Evolutionary conservation across 139 green algal genomes (phyloP), one percentile per base, ranked within the genome.

Genomic region (Ostreobium quekettii): DNA sequence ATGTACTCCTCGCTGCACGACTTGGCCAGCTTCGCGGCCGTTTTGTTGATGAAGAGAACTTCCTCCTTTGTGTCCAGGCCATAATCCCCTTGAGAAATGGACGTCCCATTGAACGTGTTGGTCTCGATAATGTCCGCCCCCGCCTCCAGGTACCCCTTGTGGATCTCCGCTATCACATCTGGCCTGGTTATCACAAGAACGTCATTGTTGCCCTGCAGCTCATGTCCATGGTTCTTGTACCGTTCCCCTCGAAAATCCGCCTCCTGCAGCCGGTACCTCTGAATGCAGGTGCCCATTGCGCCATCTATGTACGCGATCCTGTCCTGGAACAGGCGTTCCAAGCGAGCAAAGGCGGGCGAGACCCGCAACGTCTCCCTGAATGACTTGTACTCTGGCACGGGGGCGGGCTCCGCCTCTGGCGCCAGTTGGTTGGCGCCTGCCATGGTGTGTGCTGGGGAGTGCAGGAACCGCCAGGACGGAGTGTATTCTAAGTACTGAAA

Each of bases 121-220:
- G 93, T 98, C 82, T 98, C 93, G 42, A 98, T 89, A 76, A 98
- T 97, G 82, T 98, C 93, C 7, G 93, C 90, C 2, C 93, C 93
- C 11, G 60, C 87, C 47, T 90, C 87, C 64, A 98, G 75, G 81
- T 93, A 98, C 31, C 82, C 76, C 2, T 53, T 89, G 84, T 98
- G 93, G 81, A 98, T 98, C 26, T 89, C 82, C 33, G 76, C 73
- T 42, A 98, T 95, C 35, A 98, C 80, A 56, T 98, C 91, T 0
- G 93, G 93, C 15, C 87, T 78, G 15, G 93, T 97, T 59, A 98
- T 77, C 47, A 97, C 89, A 66, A 98, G 81, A 33, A 98, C 24
- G 71, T 98, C 93, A 72, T 98, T 98, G 86, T 98, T 96, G 67
- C 93, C 93, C 84, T 97, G 97, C 8, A 98, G 87, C 77, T 97